Percentiles rank a stretch among this genome's conserved stretches.
Evolutionary conservation across 2,329 filamentous ascomycete genomes (phyloP).

Genomic region (Fusarium subtropicale): DNA sequence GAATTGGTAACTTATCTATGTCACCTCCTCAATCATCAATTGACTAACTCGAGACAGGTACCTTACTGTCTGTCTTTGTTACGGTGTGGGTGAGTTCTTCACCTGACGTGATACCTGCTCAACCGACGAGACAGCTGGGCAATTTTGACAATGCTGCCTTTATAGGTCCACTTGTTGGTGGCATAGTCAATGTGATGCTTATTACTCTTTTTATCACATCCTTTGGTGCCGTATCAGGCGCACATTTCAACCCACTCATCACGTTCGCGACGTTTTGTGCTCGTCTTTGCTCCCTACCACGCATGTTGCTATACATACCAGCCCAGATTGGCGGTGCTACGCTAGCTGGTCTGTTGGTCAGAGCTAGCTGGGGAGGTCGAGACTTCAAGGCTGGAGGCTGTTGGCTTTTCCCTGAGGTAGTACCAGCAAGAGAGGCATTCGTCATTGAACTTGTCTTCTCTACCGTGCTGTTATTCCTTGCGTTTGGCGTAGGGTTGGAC

Average conservation of each 20-base stretch:
- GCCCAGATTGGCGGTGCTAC: conserved; percentile 61
- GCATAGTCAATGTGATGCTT: conserved; percentile 48
- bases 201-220: conserved; percentile 63
- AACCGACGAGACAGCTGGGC: conserved; percentile 31
- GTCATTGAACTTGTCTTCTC: conserved; percentile 61
- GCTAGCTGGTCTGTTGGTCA: conserved; percentile 42
- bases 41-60: conserved; percentile 2
- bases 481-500: conserved; percentile 66
- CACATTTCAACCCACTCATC: conserved; percentile 66
- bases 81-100: conserved; percentile 35
- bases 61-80: conserved; percentile 40
- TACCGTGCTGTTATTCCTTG: conserved; percentile 61
- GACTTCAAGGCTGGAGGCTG: conserved; percentile 50
- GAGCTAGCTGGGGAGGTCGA: conserved; percentile 47
- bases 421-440: conserved; percentile 52
- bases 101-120: conserved; percentile 18
- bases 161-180: conserved; percentile 48
- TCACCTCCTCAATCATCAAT: fast-evolving
- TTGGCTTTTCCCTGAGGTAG: conserved; percentile 42
- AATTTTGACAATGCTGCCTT: conserved; percentile 47
- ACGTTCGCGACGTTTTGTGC: conserved; percentile 65
- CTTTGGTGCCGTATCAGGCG: conserved; percentile 62
- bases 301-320: conserved; percentile 61
- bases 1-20: conserved; percentile 37
- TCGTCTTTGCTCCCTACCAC: conserved; percentile 61